phyloP scores from a whole-genome alignment of 805 yeast species.

The Barnettozyma vustinii region DNA sequence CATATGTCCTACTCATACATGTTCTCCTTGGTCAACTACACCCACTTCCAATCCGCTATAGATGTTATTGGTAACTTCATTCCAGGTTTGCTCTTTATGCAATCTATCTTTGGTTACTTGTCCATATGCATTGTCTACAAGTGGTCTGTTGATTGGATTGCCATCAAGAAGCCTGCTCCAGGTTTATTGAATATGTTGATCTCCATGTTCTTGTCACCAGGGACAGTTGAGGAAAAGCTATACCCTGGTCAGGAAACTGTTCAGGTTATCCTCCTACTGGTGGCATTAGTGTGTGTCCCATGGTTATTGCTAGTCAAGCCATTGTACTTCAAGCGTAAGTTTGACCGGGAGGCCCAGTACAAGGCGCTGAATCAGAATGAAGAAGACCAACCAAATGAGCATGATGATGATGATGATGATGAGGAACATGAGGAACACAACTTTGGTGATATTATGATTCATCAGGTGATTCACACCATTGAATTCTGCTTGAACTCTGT shows the following conservation, averaged over 20 bases:
- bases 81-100: conserved; percentile 94
- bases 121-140: conserved; percentile 84
- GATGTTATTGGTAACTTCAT: conserved; percentile 90
- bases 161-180: conserved; percentile 74
- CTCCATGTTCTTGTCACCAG: conserved; percentile 93
- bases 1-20: conserved; percentile 91
- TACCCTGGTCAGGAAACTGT: conserved; percentile 75
- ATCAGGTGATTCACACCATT: conserved; percentile 96
- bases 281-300: conserved; percentile 88
- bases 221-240: conserved; percentile 73
- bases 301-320: conserved; percentile 90
- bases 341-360: conserved; percentile 27
- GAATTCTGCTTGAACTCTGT: conserved; percentile 97
- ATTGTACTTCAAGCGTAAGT: conserved; percentile 53
- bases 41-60: conserved; percentile 60
- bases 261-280: conserved; percentile 63
- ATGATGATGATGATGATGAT: conserved; percentile 33
- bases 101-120: conserved; percentile 87
- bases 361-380: conserved; percentile 22
- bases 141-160: conserved; percentile 93
- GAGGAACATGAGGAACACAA: conserved; percentile 30
- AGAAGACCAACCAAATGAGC: conserved; percentile 36
- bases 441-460: conserved; percentile 87
- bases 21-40: conserved; percentile 79
- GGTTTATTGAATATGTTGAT: conserved; percentile 92